These are phyloP conservation scores for Plasmodium berghei DNA, from an alignment of 169 alveolate species.

Conservation along the genomic window DNA sequence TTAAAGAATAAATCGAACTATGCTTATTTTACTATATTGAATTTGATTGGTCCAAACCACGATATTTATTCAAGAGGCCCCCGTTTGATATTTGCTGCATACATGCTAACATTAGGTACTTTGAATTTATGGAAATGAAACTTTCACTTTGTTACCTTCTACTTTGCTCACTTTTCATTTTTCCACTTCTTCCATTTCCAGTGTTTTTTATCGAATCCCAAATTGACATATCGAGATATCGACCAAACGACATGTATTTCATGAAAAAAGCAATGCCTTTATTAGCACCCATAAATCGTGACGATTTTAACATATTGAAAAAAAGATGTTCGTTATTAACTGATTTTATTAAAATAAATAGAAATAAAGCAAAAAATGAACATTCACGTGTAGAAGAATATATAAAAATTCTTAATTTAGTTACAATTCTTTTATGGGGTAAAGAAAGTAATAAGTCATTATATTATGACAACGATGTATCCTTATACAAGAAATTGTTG, in stretches of 20 bases:
- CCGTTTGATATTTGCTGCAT: conserved; percentile 41
- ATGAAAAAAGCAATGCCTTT: conserved; percentile 44
- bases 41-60: conserved; percentile 34
- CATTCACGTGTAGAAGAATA: conserved; percentile 25
- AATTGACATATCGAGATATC: conserved; percentile 38
- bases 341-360: conserved; percentile 23
- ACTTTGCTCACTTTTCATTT: too few species aligned
- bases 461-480: conserved; percentile 35
- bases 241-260: conserved; percentile 37
- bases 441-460: conserved; percentile 61
- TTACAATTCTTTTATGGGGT: conserved; percentile 36
- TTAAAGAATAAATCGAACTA: conserved; percentile 42
- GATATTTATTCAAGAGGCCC: conserved; percentile 47
- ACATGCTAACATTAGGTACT: conserved; percentile 45
- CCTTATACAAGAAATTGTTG: conserved; percentile 48
- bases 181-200: background rate
- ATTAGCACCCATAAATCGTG: background rate
- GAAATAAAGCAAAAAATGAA: background rate
- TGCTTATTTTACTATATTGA: conserved; percentile 53
- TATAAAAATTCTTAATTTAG: conserved; percentile 27
- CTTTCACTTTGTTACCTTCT: too few species aligned
- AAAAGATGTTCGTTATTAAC: conserved; percentile 6
- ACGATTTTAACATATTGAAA: conserved; percentile 10
- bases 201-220: conserved; percentile 56
- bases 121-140: too few species aligned